A percentile compares a stretch with the other conserved stretches of the same genome.
phyloP scores from a whole-genome alignment of 2,329 filamentous ascomycete species.

The Dothideomycetidae sp. region DNA sequence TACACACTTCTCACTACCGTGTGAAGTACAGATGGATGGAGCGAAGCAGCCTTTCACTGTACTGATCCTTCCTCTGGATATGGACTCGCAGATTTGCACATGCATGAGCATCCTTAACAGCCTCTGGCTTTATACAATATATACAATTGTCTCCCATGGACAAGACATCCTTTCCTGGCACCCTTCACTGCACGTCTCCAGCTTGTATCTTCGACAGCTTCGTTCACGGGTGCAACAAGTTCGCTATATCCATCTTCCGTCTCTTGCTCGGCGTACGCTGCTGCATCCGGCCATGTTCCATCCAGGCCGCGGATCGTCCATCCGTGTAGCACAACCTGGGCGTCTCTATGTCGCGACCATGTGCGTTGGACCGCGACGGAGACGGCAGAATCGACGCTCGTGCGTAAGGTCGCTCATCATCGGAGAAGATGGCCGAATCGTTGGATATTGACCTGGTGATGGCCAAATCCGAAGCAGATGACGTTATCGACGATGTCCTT shows the following conservation, averaged over 20 bases:
- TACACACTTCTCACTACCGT: too few species aligned
- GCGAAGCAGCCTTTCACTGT: too few species aligned
- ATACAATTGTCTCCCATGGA: too few species aligned
- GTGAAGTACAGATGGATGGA: too few species aligned
- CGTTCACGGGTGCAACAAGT: slow-evolving; percentile 3
- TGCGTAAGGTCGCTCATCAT: neutral
- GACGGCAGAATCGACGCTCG: slow-evolving; percentile 1
- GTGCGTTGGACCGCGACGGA: neutral
- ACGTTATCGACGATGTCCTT: slow-evolving; percentile 1
- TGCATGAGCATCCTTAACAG: too few species aligned
- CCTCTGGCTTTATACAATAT: too few species aligned
- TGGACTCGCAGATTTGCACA: too few species aligned
- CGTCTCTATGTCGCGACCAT: neutral
- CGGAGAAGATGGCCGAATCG: slow-evolving; percentile 7
- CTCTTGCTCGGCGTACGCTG: slow-evolving; percentile 5
- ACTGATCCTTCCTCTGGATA: too few species aligned
- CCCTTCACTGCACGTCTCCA: too few species aligned
- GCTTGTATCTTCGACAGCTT: too few species aligned
- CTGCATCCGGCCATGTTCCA: neutral
- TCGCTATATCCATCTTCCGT: slow-evolving; percentile 7
- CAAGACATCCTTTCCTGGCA: too few species aligned
- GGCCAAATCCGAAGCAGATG: neutral
- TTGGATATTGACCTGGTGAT: slow-evolving; percentile 5
- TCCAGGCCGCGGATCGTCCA: neutral
- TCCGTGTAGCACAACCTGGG: too few species aligned